Percentiles rank a stretch among this genome's conserved stretches.
Evolutionary conservation across 345 rosid genomes (phyloP).

Genomic region (Iberis pinnata): DNA sequence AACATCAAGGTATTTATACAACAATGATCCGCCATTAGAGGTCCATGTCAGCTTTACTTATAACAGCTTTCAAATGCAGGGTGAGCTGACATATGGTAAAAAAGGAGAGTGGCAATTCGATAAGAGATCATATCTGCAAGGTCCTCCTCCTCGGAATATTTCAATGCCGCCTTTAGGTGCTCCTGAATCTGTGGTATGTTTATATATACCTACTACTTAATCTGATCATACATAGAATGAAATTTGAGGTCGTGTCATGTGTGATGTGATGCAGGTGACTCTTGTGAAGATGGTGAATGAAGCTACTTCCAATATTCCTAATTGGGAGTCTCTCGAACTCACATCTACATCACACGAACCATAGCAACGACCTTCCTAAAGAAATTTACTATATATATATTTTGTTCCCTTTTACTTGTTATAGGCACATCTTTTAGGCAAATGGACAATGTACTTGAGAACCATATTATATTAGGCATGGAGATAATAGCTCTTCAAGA

Average conservation of each 20-base stretch:
- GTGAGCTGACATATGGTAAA: conserved; percentile 77
- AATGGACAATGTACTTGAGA: too few species aligned
- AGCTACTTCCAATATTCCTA: conserved; percentile 67
- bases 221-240: background rate
- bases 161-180: conserved; percentile 84
- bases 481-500: too few species aligned
- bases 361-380: too few species aligned
- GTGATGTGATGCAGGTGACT: conserved; percentile 55
- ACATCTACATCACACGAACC: conserved; percentile 12
- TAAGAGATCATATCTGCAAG: conserved; percentile 76
- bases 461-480: too few species aligned
- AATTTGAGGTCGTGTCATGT: too few species aligned
- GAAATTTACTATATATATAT: too few species aligned
- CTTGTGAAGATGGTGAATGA: conserved; percentile 84
- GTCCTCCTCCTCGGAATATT: conserved; percentile 74
- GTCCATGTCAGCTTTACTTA: background rate
- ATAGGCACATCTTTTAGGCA: too few species aligned
- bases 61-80: conserved; percentile 36
- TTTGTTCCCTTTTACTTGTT: background rate
- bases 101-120: conserved; percentile 94
- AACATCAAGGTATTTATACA: conserved; percentile 87
- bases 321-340: conserved; percentile 45
- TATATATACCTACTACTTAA: background rate
- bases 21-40: too few species aligned
- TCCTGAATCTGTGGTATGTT: conserved; percentile 94